These are phyloP conservation scores for Epichloe brachyelytri DNA, from an alignment of 2,329 filamentous ascomycete genomes.

Conservation along the genomic window DNA sequence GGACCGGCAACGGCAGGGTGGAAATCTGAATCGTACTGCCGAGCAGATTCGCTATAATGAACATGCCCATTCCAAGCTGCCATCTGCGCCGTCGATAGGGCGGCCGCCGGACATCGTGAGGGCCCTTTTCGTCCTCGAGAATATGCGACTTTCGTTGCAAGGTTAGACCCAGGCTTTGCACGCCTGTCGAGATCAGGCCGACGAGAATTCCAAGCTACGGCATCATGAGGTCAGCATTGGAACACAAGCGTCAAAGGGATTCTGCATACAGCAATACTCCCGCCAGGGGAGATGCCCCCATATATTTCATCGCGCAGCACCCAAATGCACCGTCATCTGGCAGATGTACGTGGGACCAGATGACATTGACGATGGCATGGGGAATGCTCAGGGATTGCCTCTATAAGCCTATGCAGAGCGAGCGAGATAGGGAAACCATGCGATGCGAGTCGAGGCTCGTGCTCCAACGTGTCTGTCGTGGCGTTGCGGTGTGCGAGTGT, in stretches of 20 bases:
- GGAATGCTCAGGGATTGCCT: neutral
- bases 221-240: neutral
- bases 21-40: conserved; percentile 97
- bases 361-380: conserved; percentile 2
- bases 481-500: conserved; percentile 2
- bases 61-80: conserved; percentile 97
- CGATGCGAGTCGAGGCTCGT: conserved; percentile 1
- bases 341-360: conserved; percentile 8
- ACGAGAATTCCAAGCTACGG: conserved; percentile 78
- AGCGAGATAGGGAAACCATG: neutral
- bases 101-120: conserved; percentile 65
- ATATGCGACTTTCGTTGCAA: conserved; percentile 97
- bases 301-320: conserved; percentile 49
- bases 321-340: conserved; percentile 34
- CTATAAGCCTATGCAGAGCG: neutral
- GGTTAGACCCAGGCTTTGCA: conserved; percentile 89
- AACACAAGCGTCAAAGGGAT: neutral
- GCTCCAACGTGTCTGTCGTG: neutral
- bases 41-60: conserved; percentile 84
- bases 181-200: conserved; percentile 81
- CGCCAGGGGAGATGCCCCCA: conserved; percentile 65
- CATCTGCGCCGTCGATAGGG: conserved; percentile 84
- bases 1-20: conserved; percentile 80
- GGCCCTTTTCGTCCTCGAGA: conserved; percentile 85
- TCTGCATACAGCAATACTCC: conserved; percentile 58